Percentiles rank a stretch among this genome's conserved stretches.
phyloP scores from a whole-genome alignment of 371 early-diverging fungal genomes.

The Encephalitozoon cuniculi region DNA sequence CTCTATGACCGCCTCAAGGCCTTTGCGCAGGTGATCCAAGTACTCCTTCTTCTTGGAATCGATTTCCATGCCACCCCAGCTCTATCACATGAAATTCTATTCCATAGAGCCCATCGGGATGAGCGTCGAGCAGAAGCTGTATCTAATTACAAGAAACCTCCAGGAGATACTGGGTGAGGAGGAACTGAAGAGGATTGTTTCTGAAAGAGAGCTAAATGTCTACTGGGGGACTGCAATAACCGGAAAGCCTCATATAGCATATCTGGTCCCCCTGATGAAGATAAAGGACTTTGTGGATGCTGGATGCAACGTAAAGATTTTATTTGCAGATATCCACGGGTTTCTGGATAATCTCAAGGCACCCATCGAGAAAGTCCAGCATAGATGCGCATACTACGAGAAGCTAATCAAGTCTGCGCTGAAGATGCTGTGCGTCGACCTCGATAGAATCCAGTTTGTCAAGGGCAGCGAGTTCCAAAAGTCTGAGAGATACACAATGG shows the following conservation, averaged over 20 bases:
- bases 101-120: background rate
- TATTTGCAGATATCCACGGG: conserved; percentile 94
- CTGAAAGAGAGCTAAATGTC: conserved; percentile 77
- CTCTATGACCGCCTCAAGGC: background rate
- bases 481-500: conserved; percentile 76
- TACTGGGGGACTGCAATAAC: conserved; percentile 99
- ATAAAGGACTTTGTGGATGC: conserved; percentile 89
- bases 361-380: conserved; percentile 76
- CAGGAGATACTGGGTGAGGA: conserved; percentile 88
- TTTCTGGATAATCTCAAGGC: conserved; percentile 98
- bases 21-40: background rate
- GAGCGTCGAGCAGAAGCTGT: conserved; percentile 64
- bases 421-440: conserved; percentile 71
- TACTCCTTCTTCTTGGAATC: background rate
- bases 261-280: conserved; percentile 93
- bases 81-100: background rate
- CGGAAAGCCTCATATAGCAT: conserved; percentile 91
- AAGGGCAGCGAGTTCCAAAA: conserved; percentile 80
- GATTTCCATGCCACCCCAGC: background rate
- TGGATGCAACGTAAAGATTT: conserved; percentile 80
- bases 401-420: conserved; percentile 79
- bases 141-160: conserved; percentile 81
- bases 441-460: conserved; percentile 79
- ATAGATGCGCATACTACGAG: conserved; percentile 86
- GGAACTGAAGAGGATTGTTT: conserved; percentile 72